These are phyloP conservation scores for Graphiopsis chlorocephala DNA, from an alignment of 2,329 filamentous ascomycete species.

Conservation along the genomic window DNA sequence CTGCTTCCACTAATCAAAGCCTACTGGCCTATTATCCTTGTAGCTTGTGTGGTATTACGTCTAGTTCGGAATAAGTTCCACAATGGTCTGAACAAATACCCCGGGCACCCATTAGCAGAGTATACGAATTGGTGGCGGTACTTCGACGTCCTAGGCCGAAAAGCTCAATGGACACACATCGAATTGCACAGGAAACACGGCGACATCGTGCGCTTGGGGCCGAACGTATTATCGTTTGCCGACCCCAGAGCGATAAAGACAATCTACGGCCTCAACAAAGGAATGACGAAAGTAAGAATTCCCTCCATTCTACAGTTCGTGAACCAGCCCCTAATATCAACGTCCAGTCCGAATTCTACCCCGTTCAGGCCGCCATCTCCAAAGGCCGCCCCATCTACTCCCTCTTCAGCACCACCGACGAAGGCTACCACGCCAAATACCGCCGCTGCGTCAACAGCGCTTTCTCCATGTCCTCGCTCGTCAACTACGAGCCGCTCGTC, in stretches of 20 bases:
- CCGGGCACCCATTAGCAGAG: constrained; percentile 67
- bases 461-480: constrained; percentile 73
- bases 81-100: constrained; percentile 66
- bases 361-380: constrained; percentile 70
- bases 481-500: constrained; percentile 78
- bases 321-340: background rate
- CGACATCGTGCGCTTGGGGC: constrained; percentile 70
- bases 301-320: background rate
- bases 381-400: constrained; percentile 67
- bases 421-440: constrained; percentile 72
- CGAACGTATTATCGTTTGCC: constrained; percentile 70
- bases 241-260: constrained; percentile 69
- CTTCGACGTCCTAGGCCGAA: constrained; percentile 62
- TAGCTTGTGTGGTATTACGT: constrained; percentile 32
- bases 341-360: constrained; percentile 63
- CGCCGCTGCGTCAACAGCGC: constrained; percentile 72
- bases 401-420: constrained; percentile 73
- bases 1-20: constrained; percentile 28
- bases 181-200: constrained; percentile 69
- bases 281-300: constrained; percentile 60
- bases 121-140: constrained; percentile 74
- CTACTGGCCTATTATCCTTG: constrained; percentile 43
- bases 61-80: constrained; percentile 47
- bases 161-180: constrained; percentile 66
- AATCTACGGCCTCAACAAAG: constrained; percentile 82